Conservation (phyloP, 495 filamentous ascomycete species). For the Penicillium herquei region DNA sequence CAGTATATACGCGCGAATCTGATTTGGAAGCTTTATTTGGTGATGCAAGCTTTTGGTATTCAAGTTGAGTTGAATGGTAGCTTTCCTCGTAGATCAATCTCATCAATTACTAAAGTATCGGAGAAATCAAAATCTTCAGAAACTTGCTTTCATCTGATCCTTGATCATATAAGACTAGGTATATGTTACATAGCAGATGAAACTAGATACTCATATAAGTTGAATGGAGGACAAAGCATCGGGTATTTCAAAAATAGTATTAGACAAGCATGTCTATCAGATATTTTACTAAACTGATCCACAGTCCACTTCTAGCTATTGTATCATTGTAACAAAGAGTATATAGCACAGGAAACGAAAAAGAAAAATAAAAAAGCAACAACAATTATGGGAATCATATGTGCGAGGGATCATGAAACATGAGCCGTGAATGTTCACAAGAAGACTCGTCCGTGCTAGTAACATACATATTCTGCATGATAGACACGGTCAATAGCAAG, state of each 20-base stretch:
- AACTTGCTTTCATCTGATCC: too few relatives aligned
- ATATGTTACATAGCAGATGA: too few relatives aligned
- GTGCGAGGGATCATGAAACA: slow-evolving; percentile 17
- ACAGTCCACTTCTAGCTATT: slow-evolving; percentile 3
- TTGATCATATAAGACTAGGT: too few relatives aligned
- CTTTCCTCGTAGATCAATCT: too few relatives aligned
- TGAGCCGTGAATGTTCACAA: slow-evolving; percentile 5
- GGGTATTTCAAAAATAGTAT: too few relatives aligned
- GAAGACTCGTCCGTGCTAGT: not conserved
- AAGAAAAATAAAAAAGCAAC: slow-evolving; percentile 4
- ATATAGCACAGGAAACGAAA: slow-evolving; percentile 13
- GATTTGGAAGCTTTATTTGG: too few relatives aligned
- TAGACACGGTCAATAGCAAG: not conserved
- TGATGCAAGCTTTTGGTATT: too few relatives aligned
- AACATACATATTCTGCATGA: not conserved
- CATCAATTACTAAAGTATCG: too few relatives aligned
- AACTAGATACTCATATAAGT: too few relatives aligned
- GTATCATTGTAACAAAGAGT: not conserved
- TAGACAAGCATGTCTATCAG: not conserved
- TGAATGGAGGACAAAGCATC: not conserved
- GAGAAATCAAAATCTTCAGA: too few relatives aligned
- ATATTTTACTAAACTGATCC: not conserved
- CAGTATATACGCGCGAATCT: too few relatives aligned
- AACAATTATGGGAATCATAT: slow-evolving; percentile 17
- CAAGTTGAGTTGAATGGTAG: too few relatives aligned